Percentiles rank a stretch among this genome's conserved stretches.
phyloP scores from a whole-genome alignment of 768 basidiomycete genomes.

The Gyrodon lividus region DNA sequence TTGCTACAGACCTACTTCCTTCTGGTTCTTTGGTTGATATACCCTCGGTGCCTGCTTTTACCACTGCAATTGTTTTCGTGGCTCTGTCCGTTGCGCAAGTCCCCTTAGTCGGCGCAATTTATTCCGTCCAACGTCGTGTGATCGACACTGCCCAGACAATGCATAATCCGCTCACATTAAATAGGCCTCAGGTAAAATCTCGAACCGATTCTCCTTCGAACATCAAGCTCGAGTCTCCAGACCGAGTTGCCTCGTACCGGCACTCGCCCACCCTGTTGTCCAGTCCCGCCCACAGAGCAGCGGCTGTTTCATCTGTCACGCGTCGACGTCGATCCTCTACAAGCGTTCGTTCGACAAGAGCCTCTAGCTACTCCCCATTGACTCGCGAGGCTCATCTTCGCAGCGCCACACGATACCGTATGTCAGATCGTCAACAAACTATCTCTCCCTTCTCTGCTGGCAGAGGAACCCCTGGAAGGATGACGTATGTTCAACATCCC shows the following conservation, averaged over 20 bases:
- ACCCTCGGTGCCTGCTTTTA: conserved; percentile 13
- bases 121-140: conserved; percentile 13
- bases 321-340: conserved; percentile 32
- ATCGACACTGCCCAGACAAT: conserved; percentile 48
- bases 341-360: conserved; percentile 35
- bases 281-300: conserved; percentile 19
- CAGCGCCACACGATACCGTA: conserved; percentile 27
- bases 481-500: conserved; percentile 30
- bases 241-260: conserved; percentile 27
- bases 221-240: conserved; percentile 49
- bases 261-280: conserved; percentile 34
- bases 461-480: conserved; percentile 29
- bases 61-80: conserved; percentile 22
- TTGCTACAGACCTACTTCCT: conserved; percentile 25
- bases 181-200: conserved; percentile 26
- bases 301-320: conserved; percentile 29
- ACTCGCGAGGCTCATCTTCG: conserved; percentile 17
- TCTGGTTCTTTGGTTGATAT: conserved; percentile 29
- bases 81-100: conserved; percentile 18
- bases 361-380: conserved; percentile 36
- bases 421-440: conserved; percentile 28
- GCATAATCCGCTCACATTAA: conserved; percentile 37
- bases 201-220: conserved; percentile 22
- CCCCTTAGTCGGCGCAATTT: conserved; percentile 4
- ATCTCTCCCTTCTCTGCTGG: conserved; percentile 16